Evolutionary conservation across 2,329 filamentous ascomycete species (phyloP).

Genomic region (Pseudocercospora musae): DNA sequence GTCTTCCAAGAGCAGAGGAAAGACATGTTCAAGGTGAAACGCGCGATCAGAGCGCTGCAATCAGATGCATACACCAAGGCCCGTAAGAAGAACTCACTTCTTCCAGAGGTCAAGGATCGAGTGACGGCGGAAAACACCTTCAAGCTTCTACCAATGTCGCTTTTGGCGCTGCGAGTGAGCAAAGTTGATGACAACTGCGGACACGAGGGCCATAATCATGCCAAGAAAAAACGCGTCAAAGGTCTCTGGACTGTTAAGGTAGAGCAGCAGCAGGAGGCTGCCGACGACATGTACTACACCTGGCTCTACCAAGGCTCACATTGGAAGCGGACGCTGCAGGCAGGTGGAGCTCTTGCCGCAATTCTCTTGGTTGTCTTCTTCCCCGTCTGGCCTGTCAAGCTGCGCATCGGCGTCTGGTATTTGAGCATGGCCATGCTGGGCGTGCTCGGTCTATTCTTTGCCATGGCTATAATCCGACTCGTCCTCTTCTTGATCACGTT

Average conservation of each 20-base stretch:
- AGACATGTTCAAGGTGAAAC: slow-evolving; percentile 98
- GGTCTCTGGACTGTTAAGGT: slow-evolving; percentile 94
- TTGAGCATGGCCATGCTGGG: slow-evolving; percentile 90
- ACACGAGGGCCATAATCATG: slow-evolving; percentile 69
- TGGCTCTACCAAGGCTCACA: slow-evolving; percentile 96
- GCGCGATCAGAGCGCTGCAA: slow-evolving; percentile 84
- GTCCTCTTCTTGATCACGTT: slow-evolving; percentile 93
- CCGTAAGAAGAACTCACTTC: slow-evolving; percentile 78
- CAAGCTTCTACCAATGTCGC: slow-evolving; percentile 89
- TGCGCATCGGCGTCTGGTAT: slow-evolving; percentile 95
- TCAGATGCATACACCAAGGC: slow-evolving; percentile 89
- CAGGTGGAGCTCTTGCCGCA: slow-evolving; percentile 71
- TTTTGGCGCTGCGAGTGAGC: slow-evolving; percentile 84
- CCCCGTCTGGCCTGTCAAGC: slow-evolving; percentile 87
- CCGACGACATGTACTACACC: slow-evolving; percentile 87
- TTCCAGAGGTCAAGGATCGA: slow-evolving; percentile 84
- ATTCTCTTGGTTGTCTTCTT: slow-evolving; percentile 93
- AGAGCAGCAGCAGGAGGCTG: slow-evolving; percentile 89
- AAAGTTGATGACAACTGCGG: slow-evolving; percentile 77
- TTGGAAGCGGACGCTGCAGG: slow-evolving; percentile 90
- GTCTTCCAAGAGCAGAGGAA: slow-evolving; percentile 95
- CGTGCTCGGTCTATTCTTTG: slow-evolving; percentile 88
- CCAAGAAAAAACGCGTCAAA: slow-evolving; percentile 85
- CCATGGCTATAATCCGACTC: slow-evolving; percentile 94
- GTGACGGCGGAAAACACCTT: slow-evolving; percentile 88